Base-by-base conservation (phyloP, 1,139 yeast species). In the Saccharomyces hybrid region DNA sequence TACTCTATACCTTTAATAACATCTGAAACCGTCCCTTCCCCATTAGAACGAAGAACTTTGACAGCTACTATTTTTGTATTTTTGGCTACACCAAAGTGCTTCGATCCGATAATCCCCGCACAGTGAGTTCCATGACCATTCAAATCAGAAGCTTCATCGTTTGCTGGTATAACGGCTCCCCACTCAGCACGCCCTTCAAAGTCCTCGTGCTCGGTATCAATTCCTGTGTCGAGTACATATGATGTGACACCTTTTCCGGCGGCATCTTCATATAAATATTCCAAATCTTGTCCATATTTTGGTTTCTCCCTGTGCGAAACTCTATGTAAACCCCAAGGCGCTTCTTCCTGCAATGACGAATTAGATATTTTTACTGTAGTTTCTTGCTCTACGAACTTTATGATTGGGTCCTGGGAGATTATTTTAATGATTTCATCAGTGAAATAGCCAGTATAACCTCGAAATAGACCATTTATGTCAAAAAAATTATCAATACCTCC, bases 261-360 rank as follows among this genome's bases (percentile, higher is more conserved):
- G 54, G 82, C 85, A 61, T 77, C 79, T 66, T 90, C 96, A 72
- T 80, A 88, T 61, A 88, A 75, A 74, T 91, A 91, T 74, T 88
- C 86, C 81, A 31, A 31, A 28, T 88, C 89, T 78, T 86, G 88
- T 53, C 89, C 78, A 58, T 87, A 86, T 61, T 89, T 79, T 57
- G 83, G 81, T 32, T 84, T 79, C 59, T 86, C 81, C 71, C 96
- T 85, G 76, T 91, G 96, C 51, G 96, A 88, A 58, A 91, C 82
- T 76, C 99, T 84, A 50, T 98, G 95, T 64, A 91, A 80, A 65
- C 97, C 97, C 98, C 97, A 90, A 55, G 96, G 96, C 49, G 96
- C 93, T 61, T 89, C 89, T 66, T 83, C 83, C 76, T 89, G 93
- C 57, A 80, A 74, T 53, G 77, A 76, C 61, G 82, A 81, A 63